A percentile compares a stretch with the other conserved stretches of the same genome.
These are phyloP conservation scores for Durusdinium trenchii DNA, from an alignment of 73 alveolate species.

Conservation along the genomic window DNA sequence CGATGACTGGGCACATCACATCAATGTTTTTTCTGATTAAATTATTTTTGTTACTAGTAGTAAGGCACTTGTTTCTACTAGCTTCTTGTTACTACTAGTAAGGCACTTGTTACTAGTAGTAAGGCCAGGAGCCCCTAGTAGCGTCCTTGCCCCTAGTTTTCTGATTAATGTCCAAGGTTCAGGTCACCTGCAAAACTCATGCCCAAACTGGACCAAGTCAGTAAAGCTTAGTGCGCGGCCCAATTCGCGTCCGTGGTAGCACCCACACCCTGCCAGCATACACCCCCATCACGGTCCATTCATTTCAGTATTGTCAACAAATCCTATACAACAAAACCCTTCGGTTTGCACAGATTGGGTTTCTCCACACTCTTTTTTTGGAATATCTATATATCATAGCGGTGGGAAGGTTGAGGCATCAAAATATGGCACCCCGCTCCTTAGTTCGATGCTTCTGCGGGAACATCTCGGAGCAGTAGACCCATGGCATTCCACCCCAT, in stretches of 20 bases:
- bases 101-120: background rate
- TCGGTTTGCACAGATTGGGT: background rate
- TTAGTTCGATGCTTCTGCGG: constrained; percentile 73
- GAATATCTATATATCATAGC: background rate
- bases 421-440: background rate
- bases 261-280: constrained; percentile 3
- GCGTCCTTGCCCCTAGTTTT: background rate
- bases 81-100: no score
- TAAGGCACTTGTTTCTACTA: no score
- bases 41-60: no score
- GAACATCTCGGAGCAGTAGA: constrained; percentile 78
- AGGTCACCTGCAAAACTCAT: background rate
- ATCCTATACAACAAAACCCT: background rate
- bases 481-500: constrained; percentile 87
- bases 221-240: no score
- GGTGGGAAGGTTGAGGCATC: no score
- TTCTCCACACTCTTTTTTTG: background rate
- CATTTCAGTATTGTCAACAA: background rate
- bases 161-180: background rate
- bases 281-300: background rate
- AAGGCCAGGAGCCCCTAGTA: background rate
- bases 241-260: constrained; percentile 61
- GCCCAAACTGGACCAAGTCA: background rate
- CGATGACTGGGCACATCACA: no score
- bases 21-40: no score